Evolutionary conservation across 2,329 filamentous ascomycete genomes (phyloP), one percentile per base, ranked within the genome.

Genomic region (Colletotrichum filicis): DNA sequence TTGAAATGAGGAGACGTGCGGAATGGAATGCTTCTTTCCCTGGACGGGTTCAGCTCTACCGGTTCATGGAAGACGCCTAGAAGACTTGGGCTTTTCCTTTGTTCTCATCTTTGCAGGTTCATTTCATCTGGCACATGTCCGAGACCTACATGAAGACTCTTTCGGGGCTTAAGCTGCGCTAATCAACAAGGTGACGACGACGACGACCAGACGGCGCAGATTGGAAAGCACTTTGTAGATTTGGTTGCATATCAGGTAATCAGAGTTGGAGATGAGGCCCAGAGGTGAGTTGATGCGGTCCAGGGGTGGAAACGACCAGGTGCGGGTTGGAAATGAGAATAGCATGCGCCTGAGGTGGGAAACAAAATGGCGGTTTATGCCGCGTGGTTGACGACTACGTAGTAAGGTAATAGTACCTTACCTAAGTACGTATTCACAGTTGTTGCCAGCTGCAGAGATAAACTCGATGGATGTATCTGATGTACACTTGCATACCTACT

Each of bases 291-390:
- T 69, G 70, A 72, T 72, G 70, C 66, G 67, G 46, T 37, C 59
- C 32, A 63, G 58, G 53, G 65, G 42, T 58, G 52, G 58, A 19
- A 30, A 35, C 58, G 8, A 53, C 53, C 53, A 28, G 68, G 58
- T 52, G 42, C 64, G 59, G 49, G 49, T 37, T 56, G 46, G 56
- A 68, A 68, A 63, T 68, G 65, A 68, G 49, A 64, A 55, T 55
- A 3, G 61, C 30, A 64, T 64, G 49, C 61, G 30, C 30, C 57
- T 61, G 52, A 62, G 37, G 5, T 35, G 59, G 9, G 65, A 32
- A 62, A 53, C 32, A 28, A 60, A 49, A 73, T 70, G 64, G 60
- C 59, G 42, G 59, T 64, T 70, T 60, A 70, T 73, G 70, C 70
- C 59, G 37, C 14, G 37, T 42, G 4, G 37, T 19, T 19, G 16